Percentiles rank a stretch among this genome's conserved stretches.
Conservation (phyloP, 306 rosid species). For the Dalbergia cochinchinensis region DNA sequence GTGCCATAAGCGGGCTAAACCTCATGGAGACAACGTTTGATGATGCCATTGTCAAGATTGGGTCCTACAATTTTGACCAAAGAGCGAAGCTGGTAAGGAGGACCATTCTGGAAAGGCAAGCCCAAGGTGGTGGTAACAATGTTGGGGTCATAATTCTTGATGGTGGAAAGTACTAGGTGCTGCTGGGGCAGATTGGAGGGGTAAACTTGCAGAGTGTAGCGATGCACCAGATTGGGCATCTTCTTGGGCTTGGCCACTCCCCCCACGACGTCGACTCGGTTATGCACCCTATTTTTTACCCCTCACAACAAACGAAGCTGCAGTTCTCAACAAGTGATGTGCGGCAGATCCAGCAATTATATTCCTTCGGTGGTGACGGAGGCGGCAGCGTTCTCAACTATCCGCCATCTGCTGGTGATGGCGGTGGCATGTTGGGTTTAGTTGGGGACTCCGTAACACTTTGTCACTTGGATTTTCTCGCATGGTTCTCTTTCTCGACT, state of each 20-base stretch:
- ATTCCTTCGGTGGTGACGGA: background rate
- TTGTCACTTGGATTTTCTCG: background rate
- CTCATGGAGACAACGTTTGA: background rate
- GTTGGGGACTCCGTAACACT: background rate
- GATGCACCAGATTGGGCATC: slow-evolving; percentile 32
- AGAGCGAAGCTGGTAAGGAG: too few relatives aligned
- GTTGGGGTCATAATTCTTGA: too few relatives aligned
- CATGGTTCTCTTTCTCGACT: background rate
- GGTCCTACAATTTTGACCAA: too few relatives aligned
- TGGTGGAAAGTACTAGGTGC: too few relatives aligned
- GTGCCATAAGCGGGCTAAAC: background rate
- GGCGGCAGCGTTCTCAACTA: too few relatives aligned
- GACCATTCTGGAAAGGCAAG: too few relatives aligned
- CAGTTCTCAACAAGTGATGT: background rate
- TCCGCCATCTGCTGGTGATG: too few relatives aligned
- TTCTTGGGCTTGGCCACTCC: background rate
- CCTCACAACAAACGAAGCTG: background rate
- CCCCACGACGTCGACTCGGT: background rate
- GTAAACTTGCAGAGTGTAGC: background rate
- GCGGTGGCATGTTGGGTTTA: too few relatives aligned
- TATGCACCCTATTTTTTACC: slow-evolving; percentile 8
- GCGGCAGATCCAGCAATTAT: background rate
- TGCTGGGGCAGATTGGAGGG: background rate
- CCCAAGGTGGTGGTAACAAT: too few relatives aligned
- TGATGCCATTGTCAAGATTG: too few relatives aligned